Percentiles rank a stretch among this genome's conserved stretches.
These are phyloP conservation scores for Xerocomellus dryophilus DNA, from an alignment of 768 basidiomycete species.

Conservation along the genomic window DNA sequence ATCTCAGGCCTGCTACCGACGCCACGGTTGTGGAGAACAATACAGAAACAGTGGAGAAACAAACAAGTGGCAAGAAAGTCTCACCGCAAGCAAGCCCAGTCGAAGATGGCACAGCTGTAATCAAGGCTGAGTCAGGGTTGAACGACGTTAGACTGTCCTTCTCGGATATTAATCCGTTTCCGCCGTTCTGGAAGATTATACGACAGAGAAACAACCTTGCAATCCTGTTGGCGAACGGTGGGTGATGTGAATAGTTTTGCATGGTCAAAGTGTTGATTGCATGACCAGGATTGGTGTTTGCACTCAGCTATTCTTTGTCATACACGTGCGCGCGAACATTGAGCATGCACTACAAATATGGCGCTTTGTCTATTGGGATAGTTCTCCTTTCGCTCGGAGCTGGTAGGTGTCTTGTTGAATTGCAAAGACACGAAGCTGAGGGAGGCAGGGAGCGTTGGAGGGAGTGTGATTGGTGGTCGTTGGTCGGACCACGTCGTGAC, in stretches of 20 bases:
- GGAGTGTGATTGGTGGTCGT: slow-evolving; percentile 42
- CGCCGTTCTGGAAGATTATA: slow-evolving; percentile 57
- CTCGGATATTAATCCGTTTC: slow-evolving; percentile 72
- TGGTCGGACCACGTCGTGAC: slow-evolving; percentile 53
- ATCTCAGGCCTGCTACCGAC: slow-evolving; percentile 22
- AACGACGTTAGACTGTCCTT: slow-evolving; percentile 52
- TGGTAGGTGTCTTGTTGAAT: slow-evolving; percentile 39
- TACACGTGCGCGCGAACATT: slow-evolving; percentile 78
- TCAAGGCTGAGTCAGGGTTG: slow-evolving; percentile 11
- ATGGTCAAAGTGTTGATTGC: slow-evolving; percentile 6
- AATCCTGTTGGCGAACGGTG: slow-evolving; percentile 43
- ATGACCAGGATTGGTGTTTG: slow-evolving; percentile 61
- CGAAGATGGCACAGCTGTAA: slow-evolving; percentile 23
- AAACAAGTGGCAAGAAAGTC: slow-evolving; percentile 13
- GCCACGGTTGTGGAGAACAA: slow-evolving; percentile 14
- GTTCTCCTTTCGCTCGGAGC: slow-evolving; percentile 73
- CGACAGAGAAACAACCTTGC: slow-evolving; percentile 63
- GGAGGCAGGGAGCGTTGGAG: slow-evolving; percentile 43
- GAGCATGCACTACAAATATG: slow-evolving; percentile 57
- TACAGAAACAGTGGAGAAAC: slow-evolving; percentile 9
- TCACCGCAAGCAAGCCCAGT: slow-evolving; percentile 11
- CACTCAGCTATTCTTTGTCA: slow-evolving; percentile 63
- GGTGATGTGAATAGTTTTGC: background rate
- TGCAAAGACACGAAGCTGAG: background rate
- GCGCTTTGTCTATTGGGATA: slow-evolving; percentile 68